Conservation (phyloP, 129 eudicot species). For the Helianthus tuberosus region DNA sequence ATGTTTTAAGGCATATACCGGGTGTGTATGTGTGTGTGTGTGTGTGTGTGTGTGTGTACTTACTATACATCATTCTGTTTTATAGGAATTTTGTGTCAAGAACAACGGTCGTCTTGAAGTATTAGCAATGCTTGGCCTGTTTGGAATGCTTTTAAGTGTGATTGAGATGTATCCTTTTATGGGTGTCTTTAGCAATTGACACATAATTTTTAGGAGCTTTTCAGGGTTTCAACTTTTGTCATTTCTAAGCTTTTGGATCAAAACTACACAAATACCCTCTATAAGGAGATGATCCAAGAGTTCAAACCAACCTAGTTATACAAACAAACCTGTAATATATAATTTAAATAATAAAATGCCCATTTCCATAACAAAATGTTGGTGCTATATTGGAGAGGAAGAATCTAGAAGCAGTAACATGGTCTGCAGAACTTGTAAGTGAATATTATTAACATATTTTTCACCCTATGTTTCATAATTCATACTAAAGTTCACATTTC, state of each 20-base stretch:
- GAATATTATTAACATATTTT: not conserved
- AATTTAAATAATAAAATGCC: too few relatives aligned
- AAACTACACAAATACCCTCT: not conserved
- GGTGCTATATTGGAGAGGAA: slow-evolving; percentile 61
- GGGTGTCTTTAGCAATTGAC: not conserved
- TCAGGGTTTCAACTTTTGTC: not conserved
- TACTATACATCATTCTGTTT: not conserved
- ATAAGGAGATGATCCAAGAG: not conserved
- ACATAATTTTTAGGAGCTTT: not conserved
- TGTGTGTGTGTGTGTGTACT: too few relatives aligned
- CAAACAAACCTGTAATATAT: too few relatives aligned
- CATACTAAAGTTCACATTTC: not conserved
- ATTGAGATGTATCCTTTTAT: slow-evolving; percentile 82
- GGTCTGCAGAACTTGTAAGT: slow-evolving; percentile 67
- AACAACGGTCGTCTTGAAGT: slow-evolving; percentile 67
- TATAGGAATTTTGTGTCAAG: slow-evolving; percentile 83
- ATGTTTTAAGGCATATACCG: too few relatives aligned
- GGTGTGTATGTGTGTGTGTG: too few relatives aligned
- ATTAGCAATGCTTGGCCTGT: slow-evolving; percentile 83
- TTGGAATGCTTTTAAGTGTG: slow-evolving; percentile 67
- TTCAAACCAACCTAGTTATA: too few relatives aligned
- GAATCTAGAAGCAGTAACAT: slow-evolving; percentile 51
- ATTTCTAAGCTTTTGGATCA: too few relatives aligned
- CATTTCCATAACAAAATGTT: slow-evolving; percentile 44
- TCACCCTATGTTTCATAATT: too few relatives aligned